Percentiles rank a stretch among this genome's conserved stretches.
These are phyloP conservation scores for Elongisporangium prolatum DNA, from an alignment of 352 stramenopile species.

Conservation along the genomic window DNA sequence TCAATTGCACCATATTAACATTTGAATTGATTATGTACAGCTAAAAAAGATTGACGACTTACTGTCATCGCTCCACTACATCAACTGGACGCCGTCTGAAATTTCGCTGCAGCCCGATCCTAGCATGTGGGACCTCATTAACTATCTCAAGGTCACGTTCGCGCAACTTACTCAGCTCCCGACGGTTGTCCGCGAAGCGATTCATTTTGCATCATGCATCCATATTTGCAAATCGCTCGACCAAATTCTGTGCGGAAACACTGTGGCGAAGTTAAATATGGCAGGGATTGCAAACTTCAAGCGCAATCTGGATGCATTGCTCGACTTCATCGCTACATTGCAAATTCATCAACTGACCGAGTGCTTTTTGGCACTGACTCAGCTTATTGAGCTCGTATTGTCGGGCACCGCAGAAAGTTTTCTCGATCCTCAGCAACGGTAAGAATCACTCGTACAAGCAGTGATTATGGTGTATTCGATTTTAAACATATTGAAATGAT, in stretches of 20 bases:
- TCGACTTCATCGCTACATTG: slow-evolving; percentile 58
- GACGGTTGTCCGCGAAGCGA: slow-evolving; percentile 45
- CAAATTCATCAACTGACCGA: slow-evolving; percentile 56
- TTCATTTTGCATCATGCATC: slow-evolving; percentile 76
- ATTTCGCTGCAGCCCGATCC: slow-evolving; percentile 59
- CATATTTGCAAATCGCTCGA: slow-evolving; percentile 76
- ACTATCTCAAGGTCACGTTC: slow-evolving; percentile 81
- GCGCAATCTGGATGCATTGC: slow-evolving; percentile 63
- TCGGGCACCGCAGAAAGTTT: slow-evolving; percentile 55
- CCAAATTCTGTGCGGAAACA: slow-evolving; percentile 51
- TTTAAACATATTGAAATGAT: neutral
- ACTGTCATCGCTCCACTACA: slow-evolving; percentile 68
- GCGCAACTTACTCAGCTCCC: slow-evolving; percentile 56
- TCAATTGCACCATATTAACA: neutral
- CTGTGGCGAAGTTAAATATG: slow-evolving; percentile 67
- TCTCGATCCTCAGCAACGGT: slow-evolving; percentile 60
- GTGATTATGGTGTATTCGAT: neutral
- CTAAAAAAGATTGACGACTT: slow-evolving; percentile 83
- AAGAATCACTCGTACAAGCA: slow-evolving; percentile 1
- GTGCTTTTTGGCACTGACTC: slow-evolving; percentile 55
- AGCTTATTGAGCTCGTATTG: slow-evolving; percentile 67
- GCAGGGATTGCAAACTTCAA: slow-evolving; percentile 75
- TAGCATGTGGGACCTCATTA: slow-evolving; percentile 82
- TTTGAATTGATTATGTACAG: slow-evolving; percentile 16
- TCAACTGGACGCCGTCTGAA: slow-evolving; percentile 65